A percentile compares a stretch with the other conserved stretches of the same genome.
These are phyloP conservation scores for Typha latifolia DNA, from an alignment of 176 grass and related monocot genomes.

Conservation along the genomic window DNA sequence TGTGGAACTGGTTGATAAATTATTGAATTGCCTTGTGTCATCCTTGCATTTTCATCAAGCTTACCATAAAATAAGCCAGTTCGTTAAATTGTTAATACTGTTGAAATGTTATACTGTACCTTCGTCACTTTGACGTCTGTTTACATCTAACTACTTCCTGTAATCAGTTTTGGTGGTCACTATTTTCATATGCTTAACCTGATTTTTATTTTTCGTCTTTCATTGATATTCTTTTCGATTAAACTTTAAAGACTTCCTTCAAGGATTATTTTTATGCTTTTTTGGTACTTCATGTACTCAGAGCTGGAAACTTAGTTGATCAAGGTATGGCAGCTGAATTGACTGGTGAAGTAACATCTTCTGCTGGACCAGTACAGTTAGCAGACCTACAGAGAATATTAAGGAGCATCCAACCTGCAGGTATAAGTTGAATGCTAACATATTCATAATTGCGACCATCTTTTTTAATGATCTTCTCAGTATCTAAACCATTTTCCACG, in stretches of 20 bases:
- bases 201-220: neutral
- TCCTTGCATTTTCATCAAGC: neutral
- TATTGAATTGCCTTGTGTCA: neutral
- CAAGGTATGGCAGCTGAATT: constrained; percentile 82
- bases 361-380: constrained; percentile 70
- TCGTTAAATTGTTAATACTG: neutral
- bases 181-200: no score
- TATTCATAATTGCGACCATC: neutral
- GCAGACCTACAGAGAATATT: constrained; percentile 91
- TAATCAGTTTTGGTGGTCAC: neutral
- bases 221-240: neutral
- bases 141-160: neutral
- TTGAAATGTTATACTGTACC: no score
- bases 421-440: constrained; percentile 26
- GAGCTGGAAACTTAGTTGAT: constrained; percentile 98
- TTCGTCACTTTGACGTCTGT: neutral
- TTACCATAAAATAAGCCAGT: neutral
- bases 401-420: constrained; percentile 83
- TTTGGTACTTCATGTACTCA: constrained; percentile 12
- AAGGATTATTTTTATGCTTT: neutral
- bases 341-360: constrained; percentile 88
- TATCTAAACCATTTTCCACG: constrained; percentile 8
- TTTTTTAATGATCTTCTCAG: neutral
- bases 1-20: neutral
- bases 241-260: neutral